Base-by-base conservation (phyloP, 805 yeast species). In the Maudiozyma pseudohumilis region DNA sequence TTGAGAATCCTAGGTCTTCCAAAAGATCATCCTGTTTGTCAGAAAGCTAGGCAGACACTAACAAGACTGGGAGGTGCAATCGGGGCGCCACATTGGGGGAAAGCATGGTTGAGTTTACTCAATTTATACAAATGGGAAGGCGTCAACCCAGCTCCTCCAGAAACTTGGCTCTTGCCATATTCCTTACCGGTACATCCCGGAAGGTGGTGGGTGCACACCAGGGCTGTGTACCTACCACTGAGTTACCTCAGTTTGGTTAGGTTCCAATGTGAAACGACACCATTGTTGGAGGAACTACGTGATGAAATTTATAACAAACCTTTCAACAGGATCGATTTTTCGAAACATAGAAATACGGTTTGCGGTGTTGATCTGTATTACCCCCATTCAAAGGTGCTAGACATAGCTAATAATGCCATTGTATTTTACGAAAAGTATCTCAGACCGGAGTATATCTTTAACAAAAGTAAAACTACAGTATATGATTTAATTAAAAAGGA, bases 181-280 rank as follows among this genome's bases (percentile, higher is more conserved):
- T 54, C 68, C 34, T 51, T 80, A 2, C 94, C 95, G 0, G 66
- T 87, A 29, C 97, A 92, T 53, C 98, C 99, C 1, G 94, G 88
- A 25, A 73, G 84, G 54, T 92, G 97, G 98, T 92, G 99, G 99
- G 96, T 89, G 17, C 99, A 92, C 53, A 88, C 96, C 0, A 68
- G 99, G 40, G 95, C 92, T 1, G 84, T 92, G 17, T 92, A 88
- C 51, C 59, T 83, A 24, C 88, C 97, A 0, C 64, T 89, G 50
- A 89, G 96, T 13, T 92, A 89, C 56, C 56, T 92, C 7, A 75
- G 81, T 11, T 65, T 83, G 34, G 67, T 70, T 22, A 63, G 63
- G 39, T 65, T 69, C 26, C 63, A 68, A 38, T 79, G 86, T 50
- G 72, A 69, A 5, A 49, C 80, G 37, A 80, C 75, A 43, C 80